These are phyloP conservation scores for Nitzschia putrida DNA, from an alignment of 108 stramenopile genomes.

Conservation along the genomic window DNA sequence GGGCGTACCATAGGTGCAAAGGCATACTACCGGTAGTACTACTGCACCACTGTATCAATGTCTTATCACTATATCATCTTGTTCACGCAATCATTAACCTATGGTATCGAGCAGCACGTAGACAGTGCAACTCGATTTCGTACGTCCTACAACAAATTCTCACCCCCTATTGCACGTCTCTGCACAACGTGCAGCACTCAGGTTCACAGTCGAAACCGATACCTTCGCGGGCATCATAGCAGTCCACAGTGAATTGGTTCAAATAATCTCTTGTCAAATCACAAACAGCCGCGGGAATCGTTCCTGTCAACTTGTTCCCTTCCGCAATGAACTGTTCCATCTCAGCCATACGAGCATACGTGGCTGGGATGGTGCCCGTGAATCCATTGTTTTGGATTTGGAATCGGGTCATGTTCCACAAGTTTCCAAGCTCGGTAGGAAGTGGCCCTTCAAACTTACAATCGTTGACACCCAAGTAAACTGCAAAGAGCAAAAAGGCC, in stretches of 20 bases:
- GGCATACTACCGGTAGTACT: too few species aligned
- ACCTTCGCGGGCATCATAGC: constrained; percentile 14
- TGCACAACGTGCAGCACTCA: constrained; percentile 48
- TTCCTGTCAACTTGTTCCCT: constrained; percentile 51
- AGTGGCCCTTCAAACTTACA: constrained; percentile 20
- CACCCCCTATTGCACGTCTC: constrained; percentile 22
- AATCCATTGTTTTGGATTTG: constrained; percentile 26
- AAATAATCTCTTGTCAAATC: constrained; percentile 30
- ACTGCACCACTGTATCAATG: too few species aligned
- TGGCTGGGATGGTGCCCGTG: constrained; percentile 32
- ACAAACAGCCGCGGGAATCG: constrained; percentile 43
- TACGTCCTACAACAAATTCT: neutral
- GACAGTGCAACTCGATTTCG: too few species aligned
- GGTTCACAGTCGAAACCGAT: constrained; percentile 43
- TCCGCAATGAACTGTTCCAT: constrained; percentile 52
- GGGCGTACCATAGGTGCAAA: too few species aligned
- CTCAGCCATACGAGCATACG: constrained; percentile 33
- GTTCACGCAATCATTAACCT: neutral
- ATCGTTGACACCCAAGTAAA: constrained; percentile 31
- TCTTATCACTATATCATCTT: neutral
- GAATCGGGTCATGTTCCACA: constrained; percentile 47
- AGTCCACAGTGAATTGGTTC: constrained; percentile 42
- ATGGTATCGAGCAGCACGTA: neutral
- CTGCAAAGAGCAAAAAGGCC: neutral
- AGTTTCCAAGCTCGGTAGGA: constrained; percentile 41